These are phyloP conservation scores for Myxozyma nipponensis DNA, from an alignment of 805 yeast species.

Conservation along the genomic window DNA sequence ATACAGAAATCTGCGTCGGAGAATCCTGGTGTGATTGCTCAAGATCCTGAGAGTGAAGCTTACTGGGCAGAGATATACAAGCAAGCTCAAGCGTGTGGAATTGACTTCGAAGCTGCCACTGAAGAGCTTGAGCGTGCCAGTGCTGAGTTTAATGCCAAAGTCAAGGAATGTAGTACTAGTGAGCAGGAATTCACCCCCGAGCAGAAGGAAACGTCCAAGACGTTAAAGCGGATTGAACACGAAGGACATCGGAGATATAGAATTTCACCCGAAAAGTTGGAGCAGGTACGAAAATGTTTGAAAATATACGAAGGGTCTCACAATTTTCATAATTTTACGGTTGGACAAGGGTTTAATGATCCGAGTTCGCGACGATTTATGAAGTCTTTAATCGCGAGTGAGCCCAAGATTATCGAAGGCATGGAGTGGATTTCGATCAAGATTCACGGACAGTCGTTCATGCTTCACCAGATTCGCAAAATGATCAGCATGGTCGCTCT, in stretches of 20 bases:
- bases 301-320: constrained; percentile 77
- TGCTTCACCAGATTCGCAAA: constrained; percentile 96
- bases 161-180: background rate
- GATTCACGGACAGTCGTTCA: constrained; percentile 96
- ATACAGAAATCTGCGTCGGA: constrained; percentile 4
- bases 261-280: constrained; percentile 58
- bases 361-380: constrained; percentile 81
- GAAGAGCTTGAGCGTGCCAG: background rate
- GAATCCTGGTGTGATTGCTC: constrained; percentile 9
- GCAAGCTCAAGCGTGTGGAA: constrained; percentile 8
- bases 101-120: constrained; percentile 13
- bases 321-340: constrained; percentile 84
- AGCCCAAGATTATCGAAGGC: constrained; percentile 85
- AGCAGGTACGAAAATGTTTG: constrained; percentile 63
- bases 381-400: constrained; percentile 73
- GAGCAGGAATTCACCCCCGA: background rate
- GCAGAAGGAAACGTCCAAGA: constrained; percentile 37
- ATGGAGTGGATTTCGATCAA: constrained; percentile 96
- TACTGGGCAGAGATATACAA: constrained; percentile 16
- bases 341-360: constrained; percentile 78
- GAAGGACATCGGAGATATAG: constrained; percentile 64
- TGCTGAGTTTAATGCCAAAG: background rate
- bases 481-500: constrained; percentile 95
- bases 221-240: constrained; percentile 61
- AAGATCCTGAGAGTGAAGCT: constrained; percentile 18